phyloP scores from a whole-genome alignment of 2,329 filamentous ascomycete species.

The Penicillium fuscoglaucum region DNA sequence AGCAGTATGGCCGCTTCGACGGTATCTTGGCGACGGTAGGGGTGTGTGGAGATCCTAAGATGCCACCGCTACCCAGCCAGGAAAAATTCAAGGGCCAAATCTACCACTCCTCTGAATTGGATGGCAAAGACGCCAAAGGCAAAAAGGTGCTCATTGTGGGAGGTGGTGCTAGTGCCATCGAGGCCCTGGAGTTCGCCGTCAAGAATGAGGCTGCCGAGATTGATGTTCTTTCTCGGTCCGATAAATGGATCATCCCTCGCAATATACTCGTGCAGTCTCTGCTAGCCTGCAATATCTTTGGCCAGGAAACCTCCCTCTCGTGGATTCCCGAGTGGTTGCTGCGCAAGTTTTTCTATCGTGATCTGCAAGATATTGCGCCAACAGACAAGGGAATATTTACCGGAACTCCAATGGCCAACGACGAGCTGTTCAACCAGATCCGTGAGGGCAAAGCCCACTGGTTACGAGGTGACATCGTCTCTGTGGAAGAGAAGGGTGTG shows the following conservation, averaged over 20 bases:
- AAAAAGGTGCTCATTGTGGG: slow-evolving; percentile 78
- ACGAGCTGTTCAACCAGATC: slow-evolving; percentile 73
- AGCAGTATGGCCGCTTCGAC: slow-evolving; percentile 70
- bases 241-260: slow-evolving; percentile 86
- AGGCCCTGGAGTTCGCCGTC: slow-evolving; percentile 77
- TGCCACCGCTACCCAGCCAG: slow-evolving; percentile 69
- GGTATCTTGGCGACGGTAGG: slow-evolving; percentile 77
- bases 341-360: slow-evolving; percentile 77
- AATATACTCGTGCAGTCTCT: slow-evolving; percentile 73
- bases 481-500: slow-evolving; percentile 64
- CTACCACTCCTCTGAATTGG: slow-evolving; percentile 73
- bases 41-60: slow-evolving; percentile 76
- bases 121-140: slow-evolving; percentile 68
- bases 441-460: slow-evolving; percentile 71
- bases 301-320: slow-evolving; percentile 71
- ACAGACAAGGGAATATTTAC: slow-evolving; percentile 69
- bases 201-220: slow-evolving; percentile 66
- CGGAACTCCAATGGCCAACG: slow-evolving; percentile 85
- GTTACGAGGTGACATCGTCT: slow-evolving; percentile 76
- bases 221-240: slow-evolving; percentile 71
- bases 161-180: slow-evolving; percentile 77
- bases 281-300: slow-evolving; percentile 75
- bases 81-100: slow-evolving; percentile 70
- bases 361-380: slow-evolving; percentile 72
- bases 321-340: slow-evolving; percentile 77